Base-by-base conservation (phyloP, 306 rosid genomes). In the Begonia masoniana region DNA sequence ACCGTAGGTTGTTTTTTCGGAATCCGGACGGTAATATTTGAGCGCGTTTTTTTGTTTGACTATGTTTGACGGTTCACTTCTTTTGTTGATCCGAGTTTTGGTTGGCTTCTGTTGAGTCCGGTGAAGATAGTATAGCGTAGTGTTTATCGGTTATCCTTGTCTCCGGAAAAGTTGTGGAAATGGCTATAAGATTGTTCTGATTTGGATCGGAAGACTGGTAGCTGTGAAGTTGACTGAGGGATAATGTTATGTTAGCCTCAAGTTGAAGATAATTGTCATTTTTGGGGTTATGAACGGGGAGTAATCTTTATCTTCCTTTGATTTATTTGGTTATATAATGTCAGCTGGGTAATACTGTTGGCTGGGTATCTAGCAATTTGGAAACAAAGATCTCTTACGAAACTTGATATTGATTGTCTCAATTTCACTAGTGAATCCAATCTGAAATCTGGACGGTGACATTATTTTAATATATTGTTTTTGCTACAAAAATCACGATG, bases 81-180 rank as follows among this genome's bases (percentile, higher is more conserved):
- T 31, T 47, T 23, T 16, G 36, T 46, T 49, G 16, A n/a, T 62
- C 13, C 56, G 15, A 36, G 35, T 7, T 5, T 50, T 16, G 24
- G 3, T 52, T 10, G 10, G n/a, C 58, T 16, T 36, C 56, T 49
- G 62, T 47, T 64, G 19, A 41, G 4, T n/a, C n/a, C 4, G 10
- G 42, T 58, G 59, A 51, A 14, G 65, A 70, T 65, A 71, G 73
- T 12, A 53, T 54, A 10, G 39, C 9, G 39, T 6, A 19, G 10
- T 56, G 52, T 49, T 47, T 41, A 56, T 50, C 45, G 43, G n/a
- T 62, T 51, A 53, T 45, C 26, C 56, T 56, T 56, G 74, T 72
- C 68, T 59, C 56, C 54, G 47, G 63, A 62, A 71, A 68, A 59
- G 62, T 74, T 57, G 51, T 72, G 69, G 60, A 49, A 62, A 43